A percentile compares a stretch with the other conserved stretches of the same genome.
Conservation (phyloP, 2,329 filamentous ascomycete genomes). For the Amylocarpus encephaloides region DNA sequence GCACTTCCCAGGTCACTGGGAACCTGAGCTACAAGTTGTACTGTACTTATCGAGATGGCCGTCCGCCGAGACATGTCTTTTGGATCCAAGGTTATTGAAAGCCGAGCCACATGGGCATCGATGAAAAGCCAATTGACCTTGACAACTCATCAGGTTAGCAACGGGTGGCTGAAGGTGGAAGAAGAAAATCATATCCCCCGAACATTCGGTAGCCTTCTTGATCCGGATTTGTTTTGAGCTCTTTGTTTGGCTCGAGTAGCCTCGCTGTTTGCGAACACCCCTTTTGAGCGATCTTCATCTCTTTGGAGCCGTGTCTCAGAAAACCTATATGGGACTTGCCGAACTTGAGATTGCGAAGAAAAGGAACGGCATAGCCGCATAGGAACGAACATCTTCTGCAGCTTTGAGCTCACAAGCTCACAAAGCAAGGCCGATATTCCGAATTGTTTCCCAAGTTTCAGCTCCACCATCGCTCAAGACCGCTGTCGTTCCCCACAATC, state of each 20-base stretch:
- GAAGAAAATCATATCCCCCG: background rate
- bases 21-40: background rate
- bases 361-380: background rate
- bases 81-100: background rate
- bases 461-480: no score
- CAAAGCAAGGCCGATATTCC: background rate
- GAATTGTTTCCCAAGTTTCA: no score
- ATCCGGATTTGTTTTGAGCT: background rate
- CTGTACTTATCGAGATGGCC: background rate
- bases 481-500: no score
- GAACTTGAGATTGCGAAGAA: background rate
- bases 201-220: background rate
- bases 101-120: background rate
- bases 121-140: background rate
- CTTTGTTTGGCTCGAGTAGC: background rate
- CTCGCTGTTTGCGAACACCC: background rate
- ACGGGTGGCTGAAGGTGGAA: background rate
- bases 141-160: background rate
- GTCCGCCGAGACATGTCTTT: background rate
- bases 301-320: background rate
- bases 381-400: background rate
- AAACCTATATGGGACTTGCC: background rate
- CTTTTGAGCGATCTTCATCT: constrained; percentile 2
- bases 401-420: background rate
- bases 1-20: background rate